phyloP scores from a whole-genome alignment of 2,329 filamentous ascomycete genomes.

The Beauveria varroae region DNA sequence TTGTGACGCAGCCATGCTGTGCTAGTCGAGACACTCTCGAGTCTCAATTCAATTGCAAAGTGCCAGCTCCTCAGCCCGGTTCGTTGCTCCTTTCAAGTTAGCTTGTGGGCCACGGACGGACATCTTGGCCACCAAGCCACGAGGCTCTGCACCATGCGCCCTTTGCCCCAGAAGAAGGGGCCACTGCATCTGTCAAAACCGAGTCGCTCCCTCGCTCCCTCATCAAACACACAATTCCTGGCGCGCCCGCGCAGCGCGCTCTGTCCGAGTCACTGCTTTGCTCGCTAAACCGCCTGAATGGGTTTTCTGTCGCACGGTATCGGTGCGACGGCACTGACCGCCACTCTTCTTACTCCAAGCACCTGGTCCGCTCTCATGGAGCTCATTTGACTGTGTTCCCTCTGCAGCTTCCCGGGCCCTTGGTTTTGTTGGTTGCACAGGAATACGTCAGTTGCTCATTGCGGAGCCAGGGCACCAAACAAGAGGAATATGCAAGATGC shows the following conservation, averaged over 20 bases:
- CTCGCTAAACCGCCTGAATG: conserved; percentile 3
- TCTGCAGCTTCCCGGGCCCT: background rate
- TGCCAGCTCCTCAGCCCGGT: background rate
- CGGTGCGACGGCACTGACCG: conserved; percentile 11
- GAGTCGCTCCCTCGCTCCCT: background rate
- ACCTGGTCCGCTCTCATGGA: background rate
- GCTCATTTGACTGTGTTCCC: background rate
- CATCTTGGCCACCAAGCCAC: background rate
- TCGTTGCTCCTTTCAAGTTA: background rate
- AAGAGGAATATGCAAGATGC: background rate
- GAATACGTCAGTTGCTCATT: background rate
- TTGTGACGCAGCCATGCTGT: background rate
- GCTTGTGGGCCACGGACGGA: background rate
- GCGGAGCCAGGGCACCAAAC: background rate
- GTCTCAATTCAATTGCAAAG: background rate
- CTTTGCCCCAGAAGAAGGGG: background rate
- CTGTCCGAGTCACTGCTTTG: background rate
- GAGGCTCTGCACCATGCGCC: background rate
- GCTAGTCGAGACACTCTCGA: background rate
- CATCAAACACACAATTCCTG: background rate
- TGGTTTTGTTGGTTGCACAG: conserved; percentile 6
- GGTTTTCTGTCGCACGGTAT: background rate
- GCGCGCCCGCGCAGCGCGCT: background rate
- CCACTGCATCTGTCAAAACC: background rate
- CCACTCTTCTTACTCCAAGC: conserved; percentile 1